A percentile compares a stretch with the other conserved stretches of the same genome.
phyloP scores from a whole-genome alignment of 176 grass and related monocot species.

The Musa itinerans region DNA sequence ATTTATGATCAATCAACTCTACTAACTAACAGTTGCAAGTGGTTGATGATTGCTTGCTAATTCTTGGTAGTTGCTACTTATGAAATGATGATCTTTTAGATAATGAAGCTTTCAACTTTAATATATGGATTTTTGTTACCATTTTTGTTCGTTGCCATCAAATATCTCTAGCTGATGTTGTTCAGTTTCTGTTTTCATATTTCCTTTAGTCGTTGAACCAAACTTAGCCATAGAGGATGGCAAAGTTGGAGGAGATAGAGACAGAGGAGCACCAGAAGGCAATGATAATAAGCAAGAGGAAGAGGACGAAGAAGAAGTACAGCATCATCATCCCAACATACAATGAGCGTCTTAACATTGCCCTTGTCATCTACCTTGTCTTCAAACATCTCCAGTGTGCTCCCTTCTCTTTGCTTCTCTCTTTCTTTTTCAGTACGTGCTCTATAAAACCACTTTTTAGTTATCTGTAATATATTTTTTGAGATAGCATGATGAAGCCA shows the following conservation, averaged over 20 bases:
- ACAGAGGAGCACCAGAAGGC: not conserved
- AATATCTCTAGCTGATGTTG: not conserved
- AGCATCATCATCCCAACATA: slow-evolving; percentile 93
- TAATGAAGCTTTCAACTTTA: too few species aligned
- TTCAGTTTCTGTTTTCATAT: not conserved
- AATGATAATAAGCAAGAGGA: slow-evolving; percentile 6
- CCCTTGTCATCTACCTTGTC: slow-evolving; percentile 77
- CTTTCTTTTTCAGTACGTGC: not conserved
- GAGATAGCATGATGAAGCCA: not conserved
- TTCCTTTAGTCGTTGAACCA: not conserved
- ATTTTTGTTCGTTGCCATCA: not conserved
- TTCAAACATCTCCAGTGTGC: slow-evolving; percentile 87
- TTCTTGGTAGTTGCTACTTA: too few species aligned
- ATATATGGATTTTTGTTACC: not conserved
- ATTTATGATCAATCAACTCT: too few species aligned
- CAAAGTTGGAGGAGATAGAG: slow-evolving; percentile 10
- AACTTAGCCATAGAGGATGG: not conserved
- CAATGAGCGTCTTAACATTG: slow-evolving; percentile 93
- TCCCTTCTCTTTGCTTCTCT: not conserved
- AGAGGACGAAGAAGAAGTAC: slow-evolving; percentile 37
- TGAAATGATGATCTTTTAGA: too few species aligned
- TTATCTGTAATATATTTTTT: not conserved
- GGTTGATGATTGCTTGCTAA: too few species aligned
- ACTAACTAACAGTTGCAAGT: too few species aligned
- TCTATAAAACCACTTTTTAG: not conserved